These are phyloP conservation scores for Letharia lupina DNA, from an alignment of 495 filamentous ascomycete genomes.

Conservation along the genomic window DNA sequence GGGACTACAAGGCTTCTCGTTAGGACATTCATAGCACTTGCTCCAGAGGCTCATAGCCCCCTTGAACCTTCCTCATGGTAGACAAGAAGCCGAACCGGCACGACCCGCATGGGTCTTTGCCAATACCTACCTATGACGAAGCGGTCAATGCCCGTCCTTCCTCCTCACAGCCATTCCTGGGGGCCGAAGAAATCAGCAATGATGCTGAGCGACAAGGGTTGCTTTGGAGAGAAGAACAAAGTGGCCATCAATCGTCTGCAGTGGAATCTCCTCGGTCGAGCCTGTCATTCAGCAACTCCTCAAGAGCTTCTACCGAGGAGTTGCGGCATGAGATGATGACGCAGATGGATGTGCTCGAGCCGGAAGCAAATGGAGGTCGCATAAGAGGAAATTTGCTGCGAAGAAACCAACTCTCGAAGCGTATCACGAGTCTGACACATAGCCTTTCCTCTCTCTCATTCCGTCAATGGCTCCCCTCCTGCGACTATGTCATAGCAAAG, in stretches of 20 bases:
- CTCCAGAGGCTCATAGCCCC: constrained; percentile 1
- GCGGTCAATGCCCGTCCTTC: constrained; percentile 56
- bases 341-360: constrained; percentile 84
- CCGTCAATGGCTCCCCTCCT: constrained; percentile 39
- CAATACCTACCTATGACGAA: constrained; percentile 95
- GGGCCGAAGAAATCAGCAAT: constrained; percentile 43
- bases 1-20: not conserved
- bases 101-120: constrained; percentile 51
- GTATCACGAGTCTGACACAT: constrained; percentile 44
- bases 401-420: constrained; percentile 47
- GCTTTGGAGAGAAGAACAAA: constrained; percentile 30
- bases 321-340: constrained; percentile 67
- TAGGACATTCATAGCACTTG: constrained; percentile 9
- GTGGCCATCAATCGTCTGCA: constrained; percentile 64
- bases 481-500: constrained; percentile 19
- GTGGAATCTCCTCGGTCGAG: constrained; percentile 63
- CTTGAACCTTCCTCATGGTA: constrained; percentile 34
- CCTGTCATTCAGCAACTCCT: constrained; percentile 44
- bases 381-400: constrained; percentile 27
- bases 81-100: constrained; percentile 48
- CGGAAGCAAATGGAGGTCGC: constrained; percentile 36
- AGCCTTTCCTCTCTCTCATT: constrained; percentile 49
- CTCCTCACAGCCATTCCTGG: constrained; percentile 57
- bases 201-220: constrained; percentile 57
- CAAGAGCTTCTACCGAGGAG: constrained; percentile 45